Conservation (phyloP, 345 rosid species). For the Psidium friedrichsthalianum region DNA sequence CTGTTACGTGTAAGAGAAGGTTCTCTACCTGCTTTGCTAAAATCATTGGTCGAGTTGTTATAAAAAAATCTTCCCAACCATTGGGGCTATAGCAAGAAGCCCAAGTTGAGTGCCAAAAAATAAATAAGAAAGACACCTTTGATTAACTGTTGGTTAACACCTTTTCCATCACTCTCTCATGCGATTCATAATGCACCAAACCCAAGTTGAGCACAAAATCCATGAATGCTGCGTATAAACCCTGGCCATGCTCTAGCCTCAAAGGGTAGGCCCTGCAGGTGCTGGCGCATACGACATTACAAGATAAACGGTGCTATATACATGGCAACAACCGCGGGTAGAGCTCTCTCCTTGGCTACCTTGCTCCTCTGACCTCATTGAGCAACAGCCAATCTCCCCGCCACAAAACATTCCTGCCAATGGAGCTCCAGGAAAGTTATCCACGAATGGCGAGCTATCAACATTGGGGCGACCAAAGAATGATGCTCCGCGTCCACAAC, state of each 20-base stretch:
- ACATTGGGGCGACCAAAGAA: slow-evolving; percentile 31
- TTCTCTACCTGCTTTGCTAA: not conserved
- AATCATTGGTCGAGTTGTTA: not conserved
- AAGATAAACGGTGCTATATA: slow-evolving; percentile 54
- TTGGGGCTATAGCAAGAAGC: not conserved
- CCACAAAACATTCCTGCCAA: slow-evolving; percentile 51
- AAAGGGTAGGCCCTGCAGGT: not conserved
- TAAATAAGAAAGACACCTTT: not conserved
- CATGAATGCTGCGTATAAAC: not conserved
- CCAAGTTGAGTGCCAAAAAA: not conserved
- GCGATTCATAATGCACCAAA: not conserved
- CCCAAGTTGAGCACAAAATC: not conserved
- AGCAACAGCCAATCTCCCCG: slow-evolving; percentile 59
- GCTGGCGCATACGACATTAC: not conserved
- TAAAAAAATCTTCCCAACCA: not conserved
- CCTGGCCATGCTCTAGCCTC: not conserved
- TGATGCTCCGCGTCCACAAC: slow-evolving; percentile 38
- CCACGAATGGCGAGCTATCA: slow-evolving; percentile 49
- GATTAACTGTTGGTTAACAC: not conserved
- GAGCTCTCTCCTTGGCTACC: slow-evolving; percentile 14
- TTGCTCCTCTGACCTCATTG: not conserved
- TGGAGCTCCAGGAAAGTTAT: slow-evolving; percentile 56
- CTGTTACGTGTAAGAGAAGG: not conserved
- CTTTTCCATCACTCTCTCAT: not conserved
- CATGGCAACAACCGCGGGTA: slow-evolving; percentile 28